Base-by-base conservation (phyloP, 1,139 yeast genomes). In the Lodderomyces beijingensis region DNA sequence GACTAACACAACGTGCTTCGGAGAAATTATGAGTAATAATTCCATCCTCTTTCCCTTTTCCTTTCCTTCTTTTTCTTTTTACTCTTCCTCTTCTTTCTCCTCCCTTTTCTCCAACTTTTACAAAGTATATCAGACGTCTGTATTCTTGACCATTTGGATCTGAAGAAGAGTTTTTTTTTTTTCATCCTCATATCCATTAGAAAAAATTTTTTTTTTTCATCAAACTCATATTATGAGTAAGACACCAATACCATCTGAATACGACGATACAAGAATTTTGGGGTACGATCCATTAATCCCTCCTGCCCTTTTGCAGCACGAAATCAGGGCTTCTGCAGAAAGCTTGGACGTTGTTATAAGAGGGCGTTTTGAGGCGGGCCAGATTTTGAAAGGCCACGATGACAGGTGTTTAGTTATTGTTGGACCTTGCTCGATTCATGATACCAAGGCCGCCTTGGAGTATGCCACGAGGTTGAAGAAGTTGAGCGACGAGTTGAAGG, bases 381-480 rank as follows among this genome's bases (percentile, higher is more conserved):
- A 76, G 30, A 77, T 87, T 38, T 59, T 87, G 39, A 71, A 75
- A 41, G 95, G 94, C 31, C 68, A 71, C 39, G 94, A 84, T 49
- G 96, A 87, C 59, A 72, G 95, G 48, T 62, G 85, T 43, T 67
- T 87, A 23, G 74, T 87, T 21, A 87, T 91, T 31, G 83, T 91
- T 43, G 98, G 98, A 1, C 98, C 98, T 39, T 91, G 98, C 59
- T 91, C 97, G 4, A 80, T 91, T 46, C 97, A 91, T 53, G 98
- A 91, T 57, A 91, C 96, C 18, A 72, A 67, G 34, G 95, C 96
- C 27, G 98, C 97, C 3, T 61, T 85, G 38, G 98, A 89, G 41
- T 91, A 91, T 65, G 86, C 91, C 47, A 67, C 69, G 26, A 70
- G 77, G 47, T 72, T 91, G 44, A 62, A 74, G 35, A 65, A 67